Evolutionary conservation across 148 eudicot genomes (phyloP).

Genomic region (Nepenthes gracilis): DNA sequence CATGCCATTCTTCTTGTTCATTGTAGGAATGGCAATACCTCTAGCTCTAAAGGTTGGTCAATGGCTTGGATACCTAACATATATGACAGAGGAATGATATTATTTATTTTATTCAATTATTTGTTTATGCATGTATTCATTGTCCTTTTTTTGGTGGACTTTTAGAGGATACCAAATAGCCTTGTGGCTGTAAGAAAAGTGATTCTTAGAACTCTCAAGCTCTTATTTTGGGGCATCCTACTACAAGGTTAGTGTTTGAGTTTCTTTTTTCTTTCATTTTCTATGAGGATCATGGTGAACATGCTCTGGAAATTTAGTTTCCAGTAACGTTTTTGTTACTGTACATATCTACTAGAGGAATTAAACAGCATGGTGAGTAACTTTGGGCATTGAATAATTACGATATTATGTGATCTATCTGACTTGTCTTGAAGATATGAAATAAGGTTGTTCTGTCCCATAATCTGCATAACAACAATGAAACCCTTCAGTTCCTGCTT

Average conservation of each 20-base stretch:
- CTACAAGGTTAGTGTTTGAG: constrained; percentile 54
- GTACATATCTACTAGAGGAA: too few species aligned
- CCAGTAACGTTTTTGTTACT: background rate
- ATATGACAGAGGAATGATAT: too few species aligned
- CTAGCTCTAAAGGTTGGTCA: constrained; percentile 68
- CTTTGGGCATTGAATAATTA: too few species aligned
- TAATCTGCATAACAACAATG: too few species aligned
- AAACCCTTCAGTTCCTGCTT: too few species aligned
- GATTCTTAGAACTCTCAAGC: constrained; percentile 63
- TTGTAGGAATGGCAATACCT: constrained; percentile 86
- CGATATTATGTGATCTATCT: too few species aligned
- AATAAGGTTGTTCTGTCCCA: too few species aligned
- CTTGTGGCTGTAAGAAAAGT: constrained; percentile 47
- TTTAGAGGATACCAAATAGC: constrained; percentile 44
- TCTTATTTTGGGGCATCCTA: constrained; percentile 84
- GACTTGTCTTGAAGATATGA: too few species aligned
- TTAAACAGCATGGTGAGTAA: too few species aligned
- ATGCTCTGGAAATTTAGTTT: background rate
- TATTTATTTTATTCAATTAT: too few species aligned
- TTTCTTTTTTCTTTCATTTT: constrained; percentile 1
- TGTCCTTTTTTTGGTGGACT: background rate
- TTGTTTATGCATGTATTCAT: background rate
- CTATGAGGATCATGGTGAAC: background rate
- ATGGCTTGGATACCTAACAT: background rate
- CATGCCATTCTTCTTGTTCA: constrained; percentile 93